These are phyloP conservation scores for Pseudogymnoascus sp. DNA, from an alignment of 2,329 filamentous ascomycete species.

Conservation along the genomic window DNA sequence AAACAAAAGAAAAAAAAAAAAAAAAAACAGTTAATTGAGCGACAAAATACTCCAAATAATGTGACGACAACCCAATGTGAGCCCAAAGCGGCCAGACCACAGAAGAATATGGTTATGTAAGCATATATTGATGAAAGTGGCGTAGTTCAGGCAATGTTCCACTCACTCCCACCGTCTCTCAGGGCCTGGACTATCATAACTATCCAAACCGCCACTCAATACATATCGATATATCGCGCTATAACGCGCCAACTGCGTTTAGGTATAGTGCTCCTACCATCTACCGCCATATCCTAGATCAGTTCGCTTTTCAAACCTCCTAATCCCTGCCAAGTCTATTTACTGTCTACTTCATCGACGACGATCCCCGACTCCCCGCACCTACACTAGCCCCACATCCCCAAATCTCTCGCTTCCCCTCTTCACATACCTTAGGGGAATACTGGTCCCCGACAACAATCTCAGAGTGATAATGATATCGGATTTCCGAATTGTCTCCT, in stretches of 20 bases:
- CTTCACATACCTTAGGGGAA: constrained; percentile 21
- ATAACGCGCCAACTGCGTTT: neutral
- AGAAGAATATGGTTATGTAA: neutral
- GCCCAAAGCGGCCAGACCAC: neutral
- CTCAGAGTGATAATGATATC: constrained; percentile 18
- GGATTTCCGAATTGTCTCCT: constrained; percentile 14
- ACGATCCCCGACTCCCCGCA: neutral
- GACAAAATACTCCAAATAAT: neutral
- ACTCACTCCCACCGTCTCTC: neutral
- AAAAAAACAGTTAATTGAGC: neutral
- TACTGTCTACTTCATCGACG: neutral
- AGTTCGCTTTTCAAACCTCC: neutral
- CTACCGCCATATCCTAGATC: neutral
- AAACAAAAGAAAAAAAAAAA: neutral
- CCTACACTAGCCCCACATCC: neutral
- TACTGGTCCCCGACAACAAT: constrained; percentile 16
- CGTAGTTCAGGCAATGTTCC: neutral
- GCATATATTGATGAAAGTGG: neutral
- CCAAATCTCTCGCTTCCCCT: constrained; percentile 22
- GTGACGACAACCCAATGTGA: neutral
- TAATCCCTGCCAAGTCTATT: neutral
- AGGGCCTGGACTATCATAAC: neutral
- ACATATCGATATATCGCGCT: neutral
- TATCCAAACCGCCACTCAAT: neutral
- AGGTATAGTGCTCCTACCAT: neutral